phyloP scores from a whole-genome alignment of 1,284 basidiomycete genomes.

The Microbotryum lychnidis-dioicae region DNA sequence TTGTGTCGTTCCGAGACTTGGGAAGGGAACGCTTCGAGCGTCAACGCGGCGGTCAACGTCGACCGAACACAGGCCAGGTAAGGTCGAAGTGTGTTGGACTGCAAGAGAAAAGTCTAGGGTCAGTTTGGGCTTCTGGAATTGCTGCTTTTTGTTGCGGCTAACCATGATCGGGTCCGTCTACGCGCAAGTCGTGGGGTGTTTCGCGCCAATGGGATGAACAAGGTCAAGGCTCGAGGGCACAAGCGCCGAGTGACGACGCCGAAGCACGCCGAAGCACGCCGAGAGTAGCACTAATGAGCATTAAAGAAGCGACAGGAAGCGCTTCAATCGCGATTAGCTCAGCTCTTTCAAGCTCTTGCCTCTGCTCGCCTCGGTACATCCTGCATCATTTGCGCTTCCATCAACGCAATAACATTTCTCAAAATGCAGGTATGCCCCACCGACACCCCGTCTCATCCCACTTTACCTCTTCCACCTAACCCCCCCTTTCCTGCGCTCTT shows the following conservation, averaged over 20 bases:
- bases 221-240: too few relatives aligned
- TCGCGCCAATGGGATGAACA: too few relatives aligned
- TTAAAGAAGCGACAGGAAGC: too few relatives aligned
- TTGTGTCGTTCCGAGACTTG: conserved; percentile 97
- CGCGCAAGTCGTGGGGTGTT: too few relatives aligned
- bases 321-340: too few relatives aligned
- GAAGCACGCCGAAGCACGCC: too few relatives aligned
- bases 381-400: neutral
- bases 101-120: neutral
- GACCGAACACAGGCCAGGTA: conserved; percentile 94
- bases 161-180: neutral
- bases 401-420: neutral
- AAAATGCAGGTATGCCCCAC: neutral
- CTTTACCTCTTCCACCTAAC: neutral
- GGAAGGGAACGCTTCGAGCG: conserved; percentile 93
- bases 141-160: neutral
- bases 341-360: too few relatives aligned
- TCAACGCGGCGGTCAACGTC: conserved; percentile 92
- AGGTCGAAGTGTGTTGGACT: conserved; percentile 69
- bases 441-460: neutral
- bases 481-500: neutral
- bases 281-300: too few relatives aligned
- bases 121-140: too few relatives aligned
- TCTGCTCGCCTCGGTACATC: too few relatives aligned
- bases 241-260: too few relatives aligned